Evolutionary conservation across 257 asterid species (phyloP).

Genomic region (Scutellaria barbata): DNA sequence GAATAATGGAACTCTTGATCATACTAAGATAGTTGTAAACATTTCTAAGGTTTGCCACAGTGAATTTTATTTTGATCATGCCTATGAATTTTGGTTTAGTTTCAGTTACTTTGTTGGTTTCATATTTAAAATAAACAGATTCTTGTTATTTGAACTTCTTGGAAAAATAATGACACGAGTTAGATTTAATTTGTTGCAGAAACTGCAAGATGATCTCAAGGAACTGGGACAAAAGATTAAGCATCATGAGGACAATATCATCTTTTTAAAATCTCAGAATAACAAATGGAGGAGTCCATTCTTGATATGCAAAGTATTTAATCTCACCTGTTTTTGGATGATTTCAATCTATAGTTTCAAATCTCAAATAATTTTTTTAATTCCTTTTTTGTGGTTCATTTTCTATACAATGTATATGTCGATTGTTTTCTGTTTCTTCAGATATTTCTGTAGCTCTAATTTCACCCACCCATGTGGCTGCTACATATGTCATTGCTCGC

Average conservation of each 20-base stretch:
- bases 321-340: background rate
- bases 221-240: conserved; percentile 64
- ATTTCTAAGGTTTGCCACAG: conserved; percentile 54
- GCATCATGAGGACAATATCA: conserved; percentile 68
- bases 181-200: conserved; percentile 49
- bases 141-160: conserved; percentile 13
- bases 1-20: conserved; percentile 40
- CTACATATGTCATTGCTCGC: background rate
- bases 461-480: conserved; percentile 2
- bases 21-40: conserved; percentile 29
- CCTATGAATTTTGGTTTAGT: conserved; percentile 13
- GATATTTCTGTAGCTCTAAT: conserved; percentile 6
- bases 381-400: background rate
- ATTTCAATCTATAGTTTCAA: background rate
- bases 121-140: background rate
- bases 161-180: conserved; percentile 17
- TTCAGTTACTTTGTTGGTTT: conserved; percentile 11
- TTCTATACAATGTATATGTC: background rate
- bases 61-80: conserved; percentile 1
- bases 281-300: conserved; percentile 61
- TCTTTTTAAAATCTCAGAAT: conserved; percentile 47
- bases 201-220: conserved; percentile 63
- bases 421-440: conserved; percentile 8
- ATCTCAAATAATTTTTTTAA: background rate
- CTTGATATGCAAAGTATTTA: conserved; percentile 62